Base-by-base conservation (phyloP, 2,329 filamentous ascomycete genomes). In the Fusarium buxicola region DNA sequence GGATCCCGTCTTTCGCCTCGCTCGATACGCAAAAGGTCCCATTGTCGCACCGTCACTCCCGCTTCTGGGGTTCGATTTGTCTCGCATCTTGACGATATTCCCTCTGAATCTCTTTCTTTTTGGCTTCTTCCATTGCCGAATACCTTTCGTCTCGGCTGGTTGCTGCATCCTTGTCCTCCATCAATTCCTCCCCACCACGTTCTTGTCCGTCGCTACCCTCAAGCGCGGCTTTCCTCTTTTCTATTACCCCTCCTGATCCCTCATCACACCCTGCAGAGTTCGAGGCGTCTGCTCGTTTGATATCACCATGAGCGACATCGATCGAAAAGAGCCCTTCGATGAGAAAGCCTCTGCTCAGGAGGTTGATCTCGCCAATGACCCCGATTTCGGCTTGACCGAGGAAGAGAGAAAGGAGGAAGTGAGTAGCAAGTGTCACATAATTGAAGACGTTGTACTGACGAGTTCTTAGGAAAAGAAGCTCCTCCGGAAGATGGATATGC, bases 341-440 rank as follows among this genome's bases (percentile, higher is more conserved):
- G 71, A 74, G 21, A 71, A 67, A 41, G 72, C 66, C 15, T 72
- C 69, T 43, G 68, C 69, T 11, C 72, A 68, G 7, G 72, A 76
- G 45, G 28, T 69, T 30, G 71, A 72, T 21, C 59, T 68, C 11
- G 54, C 70, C 21, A 63, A 63, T 24, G 76, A 80, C 48, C 78
- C 77, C 7, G 90, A 92, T 75, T 87, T 84, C 43, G 86, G 86
- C 8, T 75, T 91, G 66, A 87, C 82, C 34, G 83, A 84, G 1
- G 87, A 86, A 61, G 89, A 92, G 72, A 83, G 78, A 63, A 83
- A 83, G 24, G 81, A 76, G 44, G 84, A 86, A 69, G 89, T 91
- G 77, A 63, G 84, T 75, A 15, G 16, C n/a, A 47, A 36, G 30
- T 32, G 3, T 45, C 27, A 50, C 10, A 13, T 24, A 34, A 4